phyloP scores from a whole-genome alignment of 306 rosid genomes.

The Pterocarpus macrocarpus region DNA sequence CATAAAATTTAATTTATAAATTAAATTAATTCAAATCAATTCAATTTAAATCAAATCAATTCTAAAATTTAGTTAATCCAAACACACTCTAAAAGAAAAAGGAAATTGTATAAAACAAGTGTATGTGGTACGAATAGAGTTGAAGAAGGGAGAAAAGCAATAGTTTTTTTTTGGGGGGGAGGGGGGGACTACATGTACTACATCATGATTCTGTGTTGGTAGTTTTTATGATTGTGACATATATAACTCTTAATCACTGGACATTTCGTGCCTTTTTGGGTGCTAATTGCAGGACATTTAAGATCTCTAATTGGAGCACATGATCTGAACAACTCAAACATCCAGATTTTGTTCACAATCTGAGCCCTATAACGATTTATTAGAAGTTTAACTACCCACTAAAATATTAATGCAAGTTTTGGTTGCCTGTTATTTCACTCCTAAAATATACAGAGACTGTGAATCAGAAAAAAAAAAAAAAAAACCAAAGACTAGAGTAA shows the following conservation, averaged over 20 bases:
- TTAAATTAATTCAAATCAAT: too few relatives aligned
- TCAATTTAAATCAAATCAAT: too few relatives aligned
- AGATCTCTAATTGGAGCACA: too few relatives aligned
- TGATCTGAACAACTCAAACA: conserved; percentile 15
- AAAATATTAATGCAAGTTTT: conserved; percentile 21
- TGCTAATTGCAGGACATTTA: neutral
- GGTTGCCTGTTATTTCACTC: neutral
- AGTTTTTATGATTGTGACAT: neutral
- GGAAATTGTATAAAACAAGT: neutral
- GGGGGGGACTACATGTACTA: too few relatives aligned
- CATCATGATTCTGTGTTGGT: neutral
- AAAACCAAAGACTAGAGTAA: neutral
- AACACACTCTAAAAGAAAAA: neutral
- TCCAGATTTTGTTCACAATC: conserved; percentile 41
- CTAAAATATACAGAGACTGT: too few relatives aligned
- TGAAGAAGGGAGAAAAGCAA: neutral
- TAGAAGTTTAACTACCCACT: conserved; percentile 5
- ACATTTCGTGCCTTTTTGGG: neutral
- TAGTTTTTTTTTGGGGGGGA: too few relatives aligned
- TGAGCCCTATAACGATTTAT: conserved; percentile 1
- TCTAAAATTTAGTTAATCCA: too few relatives aligned
- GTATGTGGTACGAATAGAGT: neutral
- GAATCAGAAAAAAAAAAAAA: too few relatives aligned
- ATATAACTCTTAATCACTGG: too few relatives aligned
- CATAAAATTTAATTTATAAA: too few relatives aligned